Evolutionary conservation across 306 rosid species (phyloP).

Genomic region (Dalbergia oliveri): DNA sequence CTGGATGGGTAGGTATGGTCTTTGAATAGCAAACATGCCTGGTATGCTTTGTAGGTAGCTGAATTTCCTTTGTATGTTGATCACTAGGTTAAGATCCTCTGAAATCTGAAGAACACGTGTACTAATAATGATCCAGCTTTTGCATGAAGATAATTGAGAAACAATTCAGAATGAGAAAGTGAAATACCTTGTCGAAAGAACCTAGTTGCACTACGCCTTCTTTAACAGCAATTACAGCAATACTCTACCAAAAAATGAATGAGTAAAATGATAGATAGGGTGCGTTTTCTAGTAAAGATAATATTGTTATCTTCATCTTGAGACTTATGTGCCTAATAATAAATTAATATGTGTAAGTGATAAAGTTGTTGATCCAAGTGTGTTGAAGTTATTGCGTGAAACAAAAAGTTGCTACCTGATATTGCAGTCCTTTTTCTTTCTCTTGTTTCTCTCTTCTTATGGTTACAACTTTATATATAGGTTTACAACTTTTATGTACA

Average conservation of each 20-base stretch:
- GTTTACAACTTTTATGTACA: too few species aligned
- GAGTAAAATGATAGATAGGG: background rate
- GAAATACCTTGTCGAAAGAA: conserved; percentile 72
- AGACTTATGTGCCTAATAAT: too few species aligned
- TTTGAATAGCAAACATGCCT: conserved; percentile 79
- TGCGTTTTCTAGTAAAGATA: too few species aligned
- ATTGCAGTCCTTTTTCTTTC: too few species aligned
- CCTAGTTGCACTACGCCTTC: conserved; percentile 82
- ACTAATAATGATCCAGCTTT: conserved; percentile 1
- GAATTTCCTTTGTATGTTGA: conserved; percentile 78
- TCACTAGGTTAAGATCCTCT: conserved; percentile 78
- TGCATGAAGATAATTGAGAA: conserved; percentile 25
- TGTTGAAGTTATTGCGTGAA: too few species aligned
- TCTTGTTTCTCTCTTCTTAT: too few species aligned
- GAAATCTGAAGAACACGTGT: conserved; percentile 55
- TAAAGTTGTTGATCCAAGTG: too few species aligned
- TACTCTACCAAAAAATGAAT: conserved; percentile 53
- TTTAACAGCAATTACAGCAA: conserved; percentile 74
- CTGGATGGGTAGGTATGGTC: conserved; percentile 72
- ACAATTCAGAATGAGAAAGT: background rate
- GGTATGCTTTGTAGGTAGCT: conserved; percentile 85
- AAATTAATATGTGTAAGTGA: too few species aligned
- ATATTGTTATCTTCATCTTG: too few species aligned
- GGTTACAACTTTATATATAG: too few species aligned
- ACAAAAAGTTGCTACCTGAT: too few species aligned